A percentile compares a stretch with the other conserved stretches of the same genome.
Evolutionary conservation across 768 basidiomycete genomes (phyloP).

Genomic region (Exsudoporus frostii): DNA sequence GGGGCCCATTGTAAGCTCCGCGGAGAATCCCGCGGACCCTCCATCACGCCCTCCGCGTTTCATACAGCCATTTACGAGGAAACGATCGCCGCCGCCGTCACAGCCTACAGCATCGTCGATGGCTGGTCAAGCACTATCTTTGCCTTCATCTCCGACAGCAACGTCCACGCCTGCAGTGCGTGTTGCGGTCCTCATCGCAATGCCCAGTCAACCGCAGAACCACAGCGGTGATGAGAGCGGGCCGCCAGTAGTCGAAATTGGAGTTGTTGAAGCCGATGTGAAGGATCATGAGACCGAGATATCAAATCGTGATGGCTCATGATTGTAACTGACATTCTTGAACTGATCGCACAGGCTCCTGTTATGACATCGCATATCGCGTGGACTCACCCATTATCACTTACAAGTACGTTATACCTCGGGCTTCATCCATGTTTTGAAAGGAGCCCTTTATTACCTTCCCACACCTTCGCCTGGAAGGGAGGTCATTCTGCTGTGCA

Average conservation of each 20-base stretch:
- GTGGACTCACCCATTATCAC: neutral
- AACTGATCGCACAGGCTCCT: neutral
- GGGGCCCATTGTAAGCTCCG: neutral
- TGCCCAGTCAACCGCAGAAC: slow-evolving; percentile 30
- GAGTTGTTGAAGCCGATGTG: slow-evolving; percentile 21
- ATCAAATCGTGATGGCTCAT: slow-evolving; percentile 7
- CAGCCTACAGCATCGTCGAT: slow-evolving; percentile 6
- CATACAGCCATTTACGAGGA: slow-evolving; percentile 15
- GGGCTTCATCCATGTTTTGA: neutral
- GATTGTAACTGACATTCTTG: slow-evolving; percentile 4
- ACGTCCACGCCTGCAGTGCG: slow-evolving; percentile 26
- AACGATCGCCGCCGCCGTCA: slow-evolving; percentile 13
- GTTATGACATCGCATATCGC: neutral
- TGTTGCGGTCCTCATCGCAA: slow-evolving; percentile 44
- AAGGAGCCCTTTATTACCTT: neutral
- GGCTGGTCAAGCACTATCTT: neutral
- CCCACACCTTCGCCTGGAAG: neutral
- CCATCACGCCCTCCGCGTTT: slow-evolving; percentile 14
- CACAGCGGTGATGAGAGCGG: slow-evolving; percentile 18
- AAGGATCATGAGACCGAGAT: slow-evolving; percentile 2
- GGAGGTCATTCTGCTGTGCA: neutral
- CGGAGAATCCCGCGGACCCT: slow-evolving; percentile 2
- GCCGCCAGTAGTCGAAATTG: slow-evolving; percentile 35
- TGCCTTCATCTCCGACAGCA: slow-evolving; percentile 9
- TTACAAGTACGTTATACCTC: slow-evolving; percentile 8